phyloP scores from a whole-genome alignment of 805 yeast genomes.

The Ogataea philodendri region DNA sequence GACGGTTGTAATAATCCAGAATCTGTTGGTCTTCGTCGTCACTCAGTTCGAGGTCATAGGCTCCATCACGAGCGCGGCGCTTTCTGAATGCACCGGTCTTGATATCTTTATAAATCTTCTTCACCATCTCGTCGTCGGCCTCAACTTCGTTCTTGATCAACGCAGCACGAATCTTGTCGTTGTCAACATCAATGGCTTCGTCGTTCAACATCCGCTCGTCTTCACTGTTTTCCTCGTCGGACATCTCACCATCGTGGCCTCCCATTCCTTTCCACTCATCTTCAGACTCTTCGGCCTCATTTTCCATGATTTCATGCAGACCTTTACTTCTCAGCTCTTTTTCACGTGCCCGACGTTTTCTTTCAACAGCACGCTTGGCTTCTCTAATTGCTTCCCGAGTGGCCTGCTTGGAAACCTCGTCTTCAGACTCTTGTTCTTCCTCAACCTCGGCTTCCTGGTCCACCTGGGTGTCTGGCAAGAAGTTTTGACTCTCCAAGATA shows the following conservation, averaged over 20 bases:
- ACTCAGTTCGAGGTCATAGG: conserved; percentile 61
- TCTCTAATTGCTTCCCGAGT: conserved; percentile 18
- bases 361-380: conserved; percentile 26
- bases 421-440: conserved; percentile 2
- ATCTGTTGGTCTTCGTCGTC: conserved; percentile 70
- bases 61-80: conserved; percentile 49
- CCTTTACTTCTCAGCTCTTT: conserved; percentile 59
- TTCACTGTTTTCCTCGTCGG: conserved; percentile 66
- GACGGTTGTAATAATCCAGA: conserved; percentile 35
- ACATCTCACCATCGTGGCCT: conserved; percentile 61
- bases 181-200: conserved; percentile 53
- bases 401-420: conserved; percentile 38
- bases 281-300: conserved; percentile 85
- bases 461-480: conserved; percentile 32
- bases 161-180: conserved; percentile 55
- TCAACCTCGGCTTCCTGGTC: conserved; percentile 28
- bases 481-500: conserved; percentile 30
- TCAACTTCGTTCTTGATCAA: conserved; percentile 59
- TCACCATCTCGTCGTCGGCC: conserved; percentile 61
- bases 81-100: conserved; percentile 70
- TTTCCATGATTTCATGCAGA: conserved; percentile 59
- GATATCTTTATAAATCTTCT: conserved; percentile 66
- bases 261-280: conserved; percentile 86
- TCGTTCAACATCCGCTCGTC: conserved; percentile 80
- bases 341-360: conserved; percentile 33